These are phyloP conservation scores for Candida sojae DNA, from an alignment of 1,139 yeast genomes.

Conservation along the genomic window DNA sequence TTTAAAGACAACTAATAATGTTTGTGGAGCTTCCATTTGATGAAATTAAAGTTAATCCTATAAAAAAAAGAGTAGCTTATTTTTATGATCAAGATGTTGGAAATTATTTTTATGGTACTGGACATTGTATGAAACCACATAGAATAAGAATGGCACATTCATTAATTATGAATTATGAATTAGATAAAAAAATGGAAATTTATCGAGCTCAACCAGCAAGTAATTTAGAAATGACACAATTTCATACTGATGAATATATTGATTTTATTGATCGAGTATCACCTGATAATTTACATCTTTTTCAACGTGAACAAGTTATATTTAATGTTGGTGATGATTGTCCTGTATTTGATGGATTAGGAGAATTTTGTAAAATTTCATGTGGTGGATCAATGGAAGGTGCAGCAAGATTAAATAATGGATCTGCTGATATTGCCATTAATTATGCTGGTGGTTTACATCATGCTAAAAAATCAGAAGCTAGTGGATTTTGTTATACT, in stretches of 20 bases:
- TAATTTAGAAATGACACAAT: constrained; percentile 97
- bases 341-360: constrained; percentile 94
- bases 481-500: constrained; percentile 93
- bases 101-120: constrained; percentile 96
- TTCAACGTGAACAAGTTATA: constrained; percentile 88
- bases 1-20: constrained; percentile 23
- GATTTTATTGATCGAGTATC: constrained; percentile 92
- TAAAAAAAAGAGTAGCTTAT: constrained; percentile 47
- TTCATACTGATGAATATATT: constrained; percentile 96
- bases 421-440: constrained; percentile 91
- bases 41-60: constrained; percentile 43
- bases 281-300: constrained; percentile 90
- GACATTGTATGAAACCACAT: constrained; percentile 99
- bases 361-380: constrained; percentile 84
- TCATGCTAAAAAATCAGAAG: constrained; percentile 94
- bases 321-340: constrained; percentile 98
- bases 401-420: constrained; percentile 77
- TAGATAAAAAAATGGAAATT: constrained; percentile 96
- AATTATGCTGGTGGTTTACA: constrained; percentile 98
- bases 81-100: constrained; percentile 82
- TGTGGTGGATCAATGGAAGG: constrained; percentile 97
- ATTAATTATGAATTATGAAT: constrained; percentile 93
- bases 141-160: constrained; percentile 99
- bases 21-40: constrained; percentile 49
- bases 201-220: constrained; percentile 98